Evolutionary conservation across 169 alveolate species (phyloP).

Genomic region (Plasmodium inui): DNA sequence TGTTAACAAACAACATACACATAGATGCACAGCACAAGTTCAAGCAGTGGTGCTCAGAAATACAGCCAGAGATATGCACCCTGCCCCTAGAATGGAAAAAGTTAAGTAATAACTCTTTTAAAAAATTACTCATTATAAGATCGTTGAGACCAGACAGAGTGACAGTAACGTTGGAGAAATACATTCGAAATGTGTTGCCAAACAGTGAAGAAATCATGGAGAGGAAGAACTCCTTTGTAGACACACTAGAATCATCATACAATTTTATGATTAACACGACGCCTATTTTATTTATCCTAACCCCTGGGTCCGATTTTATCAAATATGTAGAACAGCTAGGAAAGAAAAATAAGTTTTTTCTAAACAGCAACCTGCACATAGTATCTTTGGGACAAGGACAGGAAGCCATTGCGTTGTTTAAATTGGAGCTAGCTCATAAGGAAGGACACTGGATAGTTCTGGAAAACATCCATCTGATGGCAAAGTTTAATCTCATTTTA

Average conservation of each 20-base stretch:
- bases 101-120: slow-evolving; percentile 93
- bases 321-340: slow-evolving; percentile 92
- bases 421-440: slow-evolving; percentile 93
- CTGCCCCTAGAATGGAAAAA: slow-evolving; percentile 97
- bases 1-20: slow-evolving; percentile 93
- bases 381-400: slow-evolving; percentile 96
- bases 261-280: slow-evolving; percentile 93
- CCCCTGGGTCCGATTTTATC: slow-evolving; percentile 97
- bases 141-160: slow-evolving; percentile 96
- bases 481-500: slow-evolving; percentile 93
- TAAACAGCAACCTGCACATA: slow-evolving; percentile 92
- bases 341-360: slow-evolving; percentile 84
- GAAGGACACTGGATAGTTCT: slow-evolving; percentile 98
- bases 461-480: slow-evolving; percentile 96
- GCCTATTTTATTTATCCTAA: slow-evolving; percentile 95
- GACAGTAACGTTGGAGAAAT: slow-evolving; percentile 92
- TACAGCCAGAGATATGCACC: slow-evolving; percentile 94
- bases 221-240: slow-evolving; percentile 91
- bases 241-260: slow-evolving; percentile 89
- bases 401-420: slow-evolving; percentile 93
- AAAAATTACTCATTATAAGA: slow-evolving; percentile 94
- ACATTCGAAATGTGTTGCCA: slow-evolving; percentile 93
- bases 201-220: slow-evolving; percentile 94
- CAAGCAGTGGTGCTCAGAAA: slow-evolving; percentile 97
- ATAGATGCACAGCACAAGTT: slow-evolving; percentile 96